Evolutionary conservation across 2,329 filamentous ascomycete species (phyloP).

Genomic region (Aspergillus jensenii): DNA sequence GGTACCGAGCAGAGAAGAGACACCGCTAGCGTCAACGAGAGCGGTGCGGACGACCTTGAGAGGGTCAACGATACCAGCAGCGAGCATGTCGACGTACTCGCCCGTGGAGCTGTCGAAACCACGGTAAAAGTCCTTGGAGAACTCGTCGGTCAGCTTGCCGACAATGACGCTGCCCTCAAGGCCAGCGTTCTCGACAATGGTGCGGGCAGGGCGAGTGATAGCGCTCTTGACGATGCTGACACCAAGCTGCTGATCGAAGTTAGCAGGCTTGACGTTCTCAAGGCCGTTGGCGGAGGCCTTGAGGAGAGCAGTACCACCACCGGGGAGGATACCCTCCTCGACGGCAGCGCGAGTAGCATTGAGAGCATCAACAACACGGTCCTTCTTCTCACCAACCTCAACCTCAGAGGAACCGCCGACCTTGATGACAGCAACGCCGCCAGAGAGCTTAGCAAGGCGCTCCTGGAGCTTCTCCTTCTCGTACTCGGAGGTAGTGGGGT

Average conservation of each 20-base stretch:
- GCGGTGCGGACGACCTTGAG: conserved; percentile 99
- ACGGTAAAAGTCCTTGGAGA: conserved; percentile 90
- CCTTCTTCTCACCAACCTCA: conserved; percentile 99
- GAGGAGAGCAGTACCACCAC: conserved; percentile 95
- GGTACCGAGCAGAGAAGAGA: conserved; percentile 93
- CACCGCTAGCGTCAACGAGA: conserved; percentile 90
- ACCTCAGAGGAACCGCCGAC: conserved; percentile 97
- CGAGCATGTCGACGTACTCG: conserved; percentile 99
- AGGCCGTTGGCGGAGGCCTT: conserved; percentile 94
- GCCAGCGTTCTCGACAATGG: conserved; percentile 96
- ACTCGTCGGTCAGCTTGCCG: conserved; percentile 97
- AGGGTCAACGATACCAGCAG: conserved; percentile 93
- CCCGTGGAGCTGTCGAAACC: conserved; percentile 96
- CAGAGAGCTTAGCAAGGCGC: conserved; percentile 97
- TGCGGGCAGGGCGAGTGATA: conserved; percentile 91
- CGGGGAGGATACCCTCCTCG: conserved; percentile 97
- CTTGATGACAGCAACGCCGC: conserved; percentile 99
- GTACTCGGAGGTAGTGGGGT: conserved; percentile 94
- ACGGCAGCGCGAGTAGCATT: conserved; percentile 98
- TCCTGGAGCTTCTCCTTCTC: conserved; percentile 99
- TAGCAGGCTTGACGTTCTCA: conserved; percentile 75
- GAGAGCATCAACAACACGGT: conserved; percentile 95
- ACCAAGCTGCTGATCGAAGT: conserved; percentile 99
- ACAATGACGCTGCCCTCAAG: conserved; percentile 94
- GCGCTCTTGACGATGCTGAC: conserved; percentile 97